Base-by-base conservation (phyloP, 257 asterid species). In the Handroanthus guayacan region DNA sequence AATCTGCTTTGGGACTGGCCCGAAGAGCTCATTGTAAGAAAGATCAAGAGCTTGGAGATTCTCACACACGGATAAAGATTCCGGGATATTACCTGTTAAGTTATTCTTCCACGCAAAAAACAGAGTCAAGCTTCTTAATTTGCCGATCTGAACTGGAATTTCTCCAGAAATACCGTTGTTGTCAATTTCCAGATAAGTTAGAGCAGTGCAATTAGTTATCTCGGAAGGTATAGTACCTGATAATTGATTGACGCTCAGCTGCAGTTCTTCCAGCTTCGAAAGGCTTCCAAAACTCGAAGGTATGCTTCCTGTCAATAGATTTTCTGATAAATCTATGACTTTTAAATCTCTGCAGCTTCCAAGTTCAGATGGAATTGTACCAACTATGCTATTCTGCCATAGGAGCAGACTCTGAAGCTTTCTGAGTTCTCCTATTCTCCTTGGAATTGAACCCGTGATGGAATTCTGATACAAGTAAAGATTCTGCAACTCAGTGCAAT, bases 91-190 rank as follows among this genome's bases (percentile, higher is more conserved):
- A 18, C 99, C 99, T 10, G 97, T 89, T 57, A 95, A 77, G 55
- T 93, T 93, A 79, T 95, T 95, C 89, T 78, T 85, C 99, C 99
- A 95, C 69, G 99, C 98, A 37, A 92, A 95, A 71, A 95, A 87
- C 79, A 95, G 85, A 52, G 84, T 88, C 82, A 95, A 63, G 68
- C 84, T 83, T 71, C 66, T 81, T 44, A 95, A 36, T 9, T 82
- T 88, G 45, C 99, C 96, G 37, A 95, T 86, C 54, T 84, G 79
- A 20, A 38, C 16, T 1, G 99, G 99, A 65, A 95, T 90, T 34
- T 90, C 93, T 0, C 99, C 99, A 0, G 94, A 87, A 34, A 95
- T 71, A 2, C 9, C 75, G 71, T 95, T 95, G 84, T 95, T 93
- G 82, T 95, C 99, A n/a, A 95, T 85, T 78, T 95, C 99, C 82